Base-by-base conservation (phyloP, 1,284 basidiomycete species). In the Trametes versicolor region DNA sequence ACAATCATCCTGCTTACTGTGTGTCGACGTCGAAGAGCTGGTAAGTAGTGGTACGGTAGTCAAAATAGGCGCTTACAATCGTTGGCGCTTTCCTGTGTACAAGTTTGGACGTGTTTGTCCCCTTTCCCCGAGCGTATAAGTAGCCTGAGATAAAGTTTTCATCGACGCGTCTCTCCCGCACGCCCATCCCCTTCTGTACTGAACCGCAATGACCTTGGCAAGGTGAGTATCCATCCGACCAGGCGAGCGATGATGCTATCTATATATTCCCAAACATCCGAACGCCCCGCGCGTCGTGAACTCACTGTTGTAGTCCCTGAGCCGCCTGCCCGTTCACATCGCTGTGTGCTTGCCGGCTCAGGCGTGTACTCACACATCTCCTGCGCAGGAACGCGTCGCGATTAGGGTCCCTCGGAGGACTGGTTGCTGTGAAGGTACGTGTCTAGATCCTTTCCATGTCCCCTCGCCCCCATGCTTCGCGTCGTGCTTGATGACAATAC, bases 241-340 rank as follows among this genome's bases (percentile, higher is more conserved):
- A 10, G 8, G 32, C 45, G 23, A 19, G 50, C 71, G 58, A 63
- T 71, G 75, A 76, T 76, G 75, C 59, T 52, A 74, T 59, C 29
- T 32, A 37, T 60, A 69, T 72, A 73, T 76, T 77, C 73, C 75
- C 73, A 77, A 77, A 77, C 75, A 76, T 77, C 73, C 73, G 75
- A 77, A 73, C 72, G 74, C 67, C 66, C 58, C 58, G 70, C 62
- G 69, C 74, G 72, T 74, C 57, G 58, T 74, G 75, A 74, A 71
- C 67, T 71, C 21, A 73, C 51, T 70, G 70, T 76, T 80, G 83
- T 86, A 86, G 79, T 85, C 83, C 81, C 77, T 77, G 75, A 77
- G 73, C 62, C 66, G 37, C 50, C 43, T 27, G 4, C n/a, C 5
- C 41, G 45, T 58, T 43, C 58, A 25, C 43, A 32, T 59, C 55